Evolutionary conservation across 1,284 basidiomycete species (phyloP), one percentile per base, ranked within the genome.

Genomic region (Ceratobasidium sp.): DNA sequence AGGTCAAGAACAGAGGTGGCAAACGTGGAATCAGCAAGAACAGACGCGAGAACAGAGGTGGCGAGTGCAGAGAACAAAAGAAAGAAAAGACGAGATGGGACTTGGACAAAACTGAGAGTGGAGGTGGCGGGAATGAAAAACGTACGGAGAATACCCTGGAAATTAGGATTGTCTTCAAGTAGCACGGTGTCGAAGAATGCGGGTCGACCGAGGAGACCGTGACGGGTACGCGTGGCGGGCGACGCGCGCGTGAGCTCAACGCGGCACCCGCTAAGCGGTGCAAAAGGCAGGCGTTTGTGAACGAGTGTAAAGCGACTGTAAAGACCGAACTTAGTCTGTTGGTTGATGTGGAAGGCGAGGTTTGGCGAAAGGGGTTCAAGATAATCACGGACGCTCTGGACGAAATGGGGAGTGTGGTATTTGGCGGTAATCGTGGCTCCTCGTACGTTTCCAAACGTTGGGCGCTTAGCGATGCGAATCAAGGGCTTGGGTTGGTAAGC

Each of bases 181-280:
- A 60, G 36, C 11, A 60, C 57, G 4, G 57, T 60, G 33, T 60
- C 57, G 22, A 60, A 60, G 19, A 36, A 33, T 1, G 57, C 29
- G 7, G 57, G 57, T 2, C 57, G 57, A 24, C 19, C 4, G 6
- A 51, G 19, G 19, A n/a, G 50, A 17, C 24, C 19, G 50, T 51
- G 50, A 7, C 6, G 24, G 50, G 33, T n/a, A 14, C 22, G 36
- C 2, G 11, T 14, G 15, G 57, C 22, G 2, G 57, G 57, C 11
- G 57, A 31, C 22, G 57, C 57, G 29, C 57, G 57, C 4, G 41
- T 31, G 15, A 44, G 31, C 9, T 60, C 57, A 44, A 60, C 57
- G 4, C 33, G 24, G 14, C 2, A 19, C 9, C 57, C 57, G 31
- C 2, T 31, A 44, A 60, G 57, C 4, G 57, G 57, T 22, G 57